Evolutionary conservation across 768 basidiomycete species (phyloP).

Genomic region (Suillus weaverae): DNA sequence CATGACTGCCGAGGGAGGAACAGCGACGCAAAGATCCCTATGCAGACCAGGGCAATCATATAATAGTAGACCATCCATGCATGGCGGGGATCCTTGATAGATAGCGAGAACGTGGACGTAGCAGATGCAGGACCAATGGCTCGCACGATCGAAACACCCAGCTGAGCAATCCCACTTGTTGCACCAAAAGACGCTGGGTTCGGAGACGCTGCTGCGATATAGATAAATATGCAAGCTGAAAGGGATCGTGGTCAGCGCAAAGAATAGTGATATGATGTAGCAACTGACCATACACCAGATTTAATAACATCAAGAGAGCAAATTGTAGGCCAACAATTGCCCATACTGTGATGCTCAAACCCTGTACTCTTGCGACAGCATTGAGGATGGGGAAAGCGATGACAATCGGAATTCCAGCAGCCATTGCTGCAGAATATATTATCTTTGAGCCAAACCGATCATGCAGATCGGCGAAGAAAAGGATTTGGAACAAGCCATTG

Average conservation of each 20-base stretch:
- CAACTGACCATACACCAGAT: constrained; percentile 56
- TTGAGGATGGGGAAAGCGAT: constrained; percentile 63
- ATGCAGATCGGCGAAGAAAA: constrained; percentile 64
- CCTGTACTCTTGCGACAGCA: constrained; percentile 48
- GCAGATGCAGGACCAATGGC: constrained; percentile 54
- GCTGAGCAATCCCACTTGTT: constrained; percentile 63
- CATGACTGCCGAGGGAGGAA: constrained; percentile 29
- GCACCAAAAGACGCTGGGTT: constrained; percentile 66
- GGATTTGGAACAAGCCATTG: constrained; percentile 65
- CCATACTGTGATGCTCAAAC: constrained; percentile 51
- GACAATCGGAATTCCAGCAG: constrained; percentile 52
- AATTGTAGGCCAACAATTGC: constrained; percentile 49
- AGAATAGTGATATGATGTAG: neutral
- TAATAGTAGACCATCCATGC: constrained; percentile 32
- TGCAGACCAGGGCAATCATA: constrained; percentile 18
- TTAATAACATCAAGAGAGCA: constrained; percentile 45
- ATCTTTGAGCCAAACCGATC: constrained; percentile 63
- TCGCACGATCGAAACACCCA: constrained; percentile 40
- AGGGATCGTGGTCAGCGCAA: neutral
- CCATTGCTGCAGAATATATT: constrained; percentile 56
- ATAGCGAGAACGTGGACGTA: constrained; percentile 68
- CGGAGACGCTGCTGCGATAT: constrained; percentile 63
- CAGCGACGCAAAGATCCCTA: constrained; percentile 20
- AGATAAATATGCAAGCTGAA: constrained; percentile 69
- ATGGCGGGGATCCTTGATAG: constrained; percentile 41